Percentiles rank a stretch among this genome's conserved stretches.
Conservation (phyloP, 2,329 filamentous ascomycete genomes). For the Xylariaceae sp. region DNA sequence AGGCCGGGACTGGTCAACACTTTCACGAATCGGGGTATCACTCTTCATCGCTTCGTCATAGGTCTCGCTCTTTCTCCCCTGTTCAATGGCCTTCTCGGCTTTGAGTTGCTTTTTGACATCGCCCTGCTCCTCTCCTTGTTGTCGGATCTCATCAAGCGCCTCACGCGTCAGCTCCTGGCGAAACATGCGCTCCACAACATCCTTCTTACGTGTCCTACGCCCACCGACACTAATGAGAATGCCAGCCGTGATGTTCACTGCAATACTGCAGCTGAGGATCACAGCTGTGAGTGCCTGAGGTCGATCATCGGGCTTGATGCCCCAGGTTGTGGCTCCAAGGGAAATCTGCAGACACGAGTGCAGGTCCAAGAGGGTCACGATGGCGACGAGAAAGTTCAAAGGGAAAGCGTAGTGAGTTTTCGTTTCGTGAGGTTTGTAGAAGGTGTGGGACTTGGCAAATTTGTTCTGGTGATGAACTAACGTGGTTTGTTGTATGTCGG, state of each 20-base stretch:
- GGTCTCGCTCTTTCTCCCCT: constrained; percentile 22
- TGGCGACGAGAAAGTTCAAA: constrained; percentile 65
- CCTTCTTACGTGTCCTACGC: constrained; percentile 75
- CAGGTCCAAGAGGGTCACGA: constrained; percentile 74
- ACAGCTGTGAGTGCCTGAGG: constrained; percentile 72
- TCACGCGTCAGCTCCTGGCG: constrained; percentile 69
- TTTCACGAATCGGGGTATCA: constrained; percentile 13
- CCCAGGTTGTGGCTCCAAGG: constrained; percentile 74
- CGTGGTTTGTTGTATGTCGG: constrained; percentile 59
- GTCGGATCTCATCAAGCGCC: constrained; percentile 41
- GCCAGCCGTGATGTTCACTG: constrained; percentile 72
- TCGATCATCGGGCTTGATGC: constrained; percentile 65
- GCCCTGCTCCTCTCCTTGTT: constrained; percentile 40
- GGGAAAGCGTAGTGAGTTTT: constrained; percentile 78
- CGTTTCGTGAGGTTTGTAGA: constrained; percentile 87
- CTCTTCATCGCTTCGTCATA: constrained; percentile 16
- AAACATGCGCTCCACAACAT: constrained; percentile 72
- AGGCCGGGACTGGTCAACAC: constrained; percentile 4
- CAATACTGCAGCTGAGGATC: constrained; percentile 75
- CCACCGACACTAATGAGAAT: constrained; percentile 74
- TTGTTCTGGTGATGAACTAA: constrained; percentile 76
- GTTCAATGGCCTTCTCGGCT: constrained; percentile 21
- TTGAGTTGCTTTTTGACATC: constrained; percentile 22
- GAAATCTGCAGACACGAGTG: constrained; percentile 79
- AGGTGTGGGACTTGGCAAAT: constrained; percentile 77